These are phyloP conservation scores for Ascochyta clinopodiicola DNA, from an alignment of 2,329 filamentous ascomycete species.

Conservation along the genomic window DNA sequence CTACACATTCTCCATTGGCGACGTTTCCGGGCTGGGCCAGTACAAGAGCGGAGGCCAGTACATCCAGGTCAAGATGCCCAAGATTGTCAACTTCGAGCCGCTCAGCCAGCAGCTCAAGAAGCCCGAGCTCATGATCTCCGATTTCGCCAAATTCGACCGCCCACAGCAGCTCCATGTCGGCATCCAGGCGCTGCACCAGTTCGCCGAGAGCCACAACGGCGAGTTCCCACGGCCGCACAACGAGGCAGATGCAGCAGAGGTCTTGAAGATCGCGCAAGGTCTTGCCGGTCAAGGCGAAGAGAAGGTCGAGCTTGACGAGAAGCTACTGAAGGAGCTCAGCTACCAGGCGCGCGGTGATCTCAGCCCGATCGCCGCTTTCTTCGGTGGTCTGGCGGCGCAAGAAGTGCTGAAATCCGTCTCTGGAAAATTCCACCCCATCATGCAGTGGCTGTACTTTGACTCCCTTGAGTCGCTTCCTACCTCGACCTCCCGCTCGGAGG, in stretches of 20 bases:
- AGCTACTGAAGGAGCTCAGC: constrained; percentile 88
- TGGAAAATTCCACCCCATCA: constrained; percentile 95
- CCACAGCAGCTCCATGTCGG: constrained; percentile 90
- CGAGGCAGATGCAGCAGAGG: constrained; percentile 78
- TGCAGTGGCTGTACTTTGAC: constrained; percentile 97
- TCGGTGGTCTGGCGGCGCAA: constrained; percentile 90
- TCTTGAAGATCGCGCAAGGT: constrained; percentile 76
- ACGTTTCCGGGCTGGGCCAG: constrained; percentile 83
- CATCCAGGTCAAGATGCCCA: constrained; percentile 98
- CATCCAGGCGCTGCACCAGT: constrained; percentile 89
- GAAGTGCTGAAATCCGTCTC: constrained; percentile 97
- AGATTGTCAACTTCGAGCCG: constrained; percentile 85
- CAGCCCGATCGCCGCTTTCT: constrained; percentile 91
- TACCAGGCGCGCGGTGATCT: constrained; percentile 94
- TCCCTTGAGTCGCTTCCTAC: constrained; percentile 93
- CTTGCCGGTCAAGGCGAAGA: constrained; percentile 72
- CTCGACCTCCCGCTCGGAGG: constrained; percentile 76
- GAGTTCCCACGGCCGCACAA: constrained; percentile 83
- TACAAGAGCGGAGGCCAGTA: constrained; percentile 91
- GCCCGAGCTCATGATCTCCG: constrained; percentile 88
- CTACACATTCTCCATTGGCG: constrained; percentile 96
- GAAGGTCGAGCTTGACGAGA: constrained; percentile 85
- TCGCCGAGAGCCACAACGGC: constrained; percentile 73
- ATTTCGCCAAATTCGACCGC: constrained; percentile 97
- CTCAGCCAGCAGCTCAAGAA: constrained; percentile 80